Conservation (phyloP, 352 stramenopile genomes). For the Phytophthora vignae region DNA sequence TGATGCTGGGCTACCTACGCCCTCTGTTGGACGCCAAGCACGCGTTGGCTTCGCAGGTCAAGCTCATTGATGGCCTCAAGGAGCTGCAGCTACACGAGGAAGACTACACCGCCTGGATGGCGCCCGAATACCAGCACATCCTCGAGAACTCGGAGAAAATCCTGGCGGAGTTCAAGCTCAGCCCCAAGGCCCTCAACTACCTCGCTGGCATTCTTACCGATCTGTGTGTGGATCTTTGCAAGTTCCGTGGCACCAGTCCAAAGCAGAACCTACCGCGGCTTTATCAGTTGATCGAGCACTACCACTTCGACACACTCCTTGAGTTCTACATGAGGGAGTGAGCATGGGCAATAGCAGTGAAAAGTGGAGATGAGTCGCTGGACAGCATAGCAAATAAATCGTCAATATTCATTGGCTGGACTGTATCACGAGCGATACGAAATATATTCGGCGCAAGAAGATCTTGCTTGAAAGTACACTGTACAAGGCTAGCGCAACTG, state of each 20-base stretch:
- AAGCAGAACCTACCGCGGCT: constrained; percentile 77
- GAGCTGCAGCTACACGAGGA: constrained; percentile 86
- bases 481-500: too few relatives aligned
- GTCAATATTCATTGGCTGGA: not conserved
- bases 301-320: constrained; percentile 79
- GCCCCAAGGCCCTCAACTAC: constrained; percentile 79
- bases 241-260: constrained; percentile 82
- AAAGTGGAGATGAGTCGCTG: not conserved
- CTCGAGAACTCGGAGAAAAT: constrained; percentile 73
- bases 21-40: constrained; percentile 77
- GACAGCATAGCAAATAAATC: not conserved
- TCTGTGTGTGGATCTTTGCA: constrained; percentile 87
- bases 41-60: constrained; percentile 74
- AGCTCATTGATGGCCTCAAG: constrained; percentile 87
- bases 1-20: constrained; percentile 73
- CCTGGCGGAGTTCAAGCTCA: constrained; percentile 74
- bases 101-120: constrained; percentile 76
- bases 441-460: too few relatives aligned
- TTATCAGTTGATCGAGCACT: constrained; percentile 84
- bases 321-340: constrained; percentile 81
- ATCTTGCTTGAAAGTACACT: too few relatives aligned
- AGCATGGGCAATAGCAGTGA: not conserved
- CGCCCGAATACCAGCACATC: constrained; percentile 84
- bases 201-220: constrained; percentile 84
- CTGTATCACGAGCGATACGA: not conserved